These are phyloP conservation scores for Proteromonas lacertae DNA, from an alignment of 352 stramenopile species.

Conservation along the genomic window DNA sequence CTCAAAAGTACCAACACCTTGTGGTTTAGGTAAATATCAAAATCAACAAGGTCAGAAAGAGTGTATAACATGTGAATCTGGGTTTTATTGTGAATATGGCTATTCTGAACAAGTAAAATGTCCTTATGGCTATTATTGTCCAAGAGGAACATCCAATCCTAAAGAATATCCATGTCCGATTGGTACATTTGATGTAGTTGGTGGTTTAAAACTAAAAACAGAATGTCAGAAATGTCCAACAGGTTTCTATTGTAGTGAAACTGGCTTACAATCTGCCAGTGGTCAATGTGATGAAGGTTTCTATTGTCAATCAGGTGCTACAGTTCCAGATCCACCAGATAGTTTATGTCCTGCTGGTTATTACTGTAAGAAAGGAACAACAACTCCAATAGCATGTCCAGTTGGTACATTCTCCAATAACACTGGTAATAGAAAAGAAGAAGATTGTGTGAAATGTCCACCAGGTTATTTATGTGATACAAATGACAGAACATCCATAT, in stretches of 20 bases:
- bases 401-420: slow-evolving; percentile 9
- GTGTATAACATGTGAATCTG: slow-evolving; percentile 9
- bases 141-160: neutral
- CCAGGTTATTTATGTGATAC: slow-evolving; percentile 36
- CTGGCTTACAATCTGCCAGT: slow-evolving; percentile 9
- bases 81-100: slow-evolving; percentile 21
- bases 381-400: slow-evolving; percentile 11
- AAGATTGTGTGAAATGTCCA: slow-evolving; percentile 30
- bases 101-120: slow-evolving; percentile 8
- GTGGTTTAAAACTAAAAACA: slow-evolving; percentile 7
- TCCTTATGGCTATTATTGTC: slow-evolving; percentile 9
- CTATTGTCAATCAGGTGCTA: neutral
- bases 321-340: neutral
- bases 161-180: slow-evolving; percentile 24
- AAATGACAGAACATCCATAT: slow-evolving; percentile 12
- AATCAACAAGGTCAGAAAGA: neutral
- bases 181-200: slow-evolving; percentile 13
- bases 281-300: neutral
- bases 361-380: slow-evolving; percentile 21
- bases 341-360: slow-evolving; percentile 17
- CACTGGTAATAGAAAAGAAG: slow-evolving; percentile 17
- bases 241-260: slow-evolving; percentile 22
- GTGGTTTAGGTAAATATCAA: slow-evolving; percentile 3
- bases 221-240: slow-evolving; percentile 24
- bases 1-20: slow-evolving; percentile 7